Evolutionary conservation across 352 stramenopile species (phyloP).

Genomic region (Phytophthora europaea): DNA sequence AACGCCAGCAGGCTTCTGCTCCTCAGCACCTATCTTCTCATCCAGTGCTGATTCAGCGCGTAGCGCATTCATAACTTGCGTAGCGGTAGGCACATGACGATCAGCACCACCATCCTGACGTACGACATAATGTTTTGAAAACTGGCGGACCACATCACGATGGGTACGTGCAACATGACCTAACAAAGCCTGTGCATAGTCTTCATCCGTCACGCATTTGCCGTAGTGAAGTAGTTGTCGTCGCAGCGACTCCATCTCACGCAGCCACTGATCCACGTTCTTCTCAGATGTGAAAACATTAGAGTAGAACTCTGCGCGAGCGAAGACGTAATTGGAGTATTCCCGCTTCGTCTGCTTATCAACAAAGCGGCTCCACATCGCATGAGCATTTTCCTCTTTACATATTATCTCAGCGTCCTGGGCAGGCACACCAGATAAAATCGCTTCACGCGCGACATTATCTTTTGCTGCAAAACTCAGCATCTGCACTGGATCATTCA

Average conservation of each 20-base stretch:
- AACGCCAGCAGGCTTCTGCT: conserved; percentile 4
- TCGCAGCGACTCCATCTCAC: conserved; percentile 13
- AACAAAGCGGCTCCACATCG: conserved; percentile 13
- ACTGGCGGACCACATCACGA: conserved; percentile 15
- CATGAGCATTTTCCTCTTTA: conserved; percentile 5
- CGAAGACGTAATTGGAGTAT: conserved; percentile 21
- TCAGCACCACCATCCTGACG: not conserved
- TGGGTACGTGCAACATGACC: conserved; percentile 5
- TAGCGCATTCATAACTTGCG: not conserved
- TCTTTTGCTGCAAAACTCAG: not conserved
- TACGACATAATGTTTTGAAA: conserved; percentile 22
- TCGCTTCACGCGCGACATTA: conserved; percentile 8
- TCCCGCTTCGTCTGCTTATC: conserved; percentile 19
- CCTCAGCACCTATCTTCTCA: conserved; percentile 12
- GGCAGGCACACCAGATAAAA: conserved; percentile 3
- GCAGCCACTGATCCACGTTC: conserved; percentile 7
- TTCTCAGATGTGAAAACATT: conserved; percentile 6
- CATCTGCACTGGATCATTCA: not conserved
- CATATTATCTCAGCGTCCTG: conserved; percentile 19
- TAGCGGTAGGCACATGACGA: not conserved
- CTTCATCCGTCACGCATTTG: conserved; percentile 6
- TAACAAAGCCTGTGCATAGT: conserved; percentile 13
- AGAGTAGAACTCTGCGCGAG: conserved; percentile 11
- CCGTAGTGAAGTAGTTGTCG: conserved; percentile 13
- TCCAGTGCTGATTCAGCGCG: not conserved